These are phyloP conservation scores for Cubamyces lactineus DNA, from an alignment of 768 basidiomycete genomes.

Conservation along the genomic window DNA sequence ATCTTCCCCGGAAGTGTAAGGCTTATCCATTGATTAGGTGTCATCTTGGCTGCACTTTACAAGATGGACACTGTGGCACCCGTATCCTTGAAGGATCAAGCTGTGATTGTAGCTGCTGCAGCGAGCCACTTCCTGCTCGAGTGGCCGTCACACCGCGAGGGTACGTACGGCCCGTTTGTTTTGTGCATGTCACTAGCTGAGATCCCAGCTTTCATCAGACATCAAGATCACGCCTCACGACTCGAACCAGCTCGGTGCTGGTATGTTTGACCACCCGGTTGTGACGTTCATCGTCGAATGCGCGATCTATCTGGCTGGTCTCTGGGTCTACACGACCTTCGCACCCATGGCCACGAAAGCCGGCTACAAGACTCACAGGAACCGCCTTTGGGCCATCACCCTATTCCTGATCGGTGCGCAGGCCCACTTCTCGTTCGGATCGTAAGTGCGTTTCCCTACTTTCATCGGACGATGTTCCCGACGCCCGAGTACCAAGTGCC, in stretches of 20 bases:
- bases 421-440: conserved; percentile 35
- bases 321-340: conserved; percentile 33
- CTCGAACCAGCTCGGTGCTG: conserved; percentile 25
- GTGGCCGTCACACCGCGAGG: conserved; percentile 34
- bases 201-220: conserved; percentile 20
- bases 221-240: conserved; percentile 35
- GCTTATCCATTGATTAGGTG: conserved; percentile 13
- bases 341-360: conserved; percentile 29
- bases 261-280: conserved; percentile 33
- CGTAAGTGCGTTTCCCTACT: conserved; percentile 23
- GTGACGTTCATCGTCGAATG: conserved; percentile 33
- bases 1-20: neutral
- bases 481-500: conserved; percentile 19
- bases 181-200: neutral
- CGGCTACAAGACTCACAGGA: conserved; percentile 28
- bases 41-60: conserved; percentile 27
- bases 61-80: conserved; percentile 26
- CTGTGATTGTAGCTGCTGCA: conserved; percentile 25
- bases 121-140: conserved; percentile 38
- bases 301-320: conserved; percentile 31
- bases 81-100: conserved; percentile 27
- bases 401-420: conserved; percentile 33
- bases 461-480: neutral
- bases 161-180: conserved; percentile 7
- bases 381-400: conserved; percentile 28